phyloP scores from a whole-genome alignment of 2,329 filamentous ascomycete species.

The Capronia epimyces region DNA sequence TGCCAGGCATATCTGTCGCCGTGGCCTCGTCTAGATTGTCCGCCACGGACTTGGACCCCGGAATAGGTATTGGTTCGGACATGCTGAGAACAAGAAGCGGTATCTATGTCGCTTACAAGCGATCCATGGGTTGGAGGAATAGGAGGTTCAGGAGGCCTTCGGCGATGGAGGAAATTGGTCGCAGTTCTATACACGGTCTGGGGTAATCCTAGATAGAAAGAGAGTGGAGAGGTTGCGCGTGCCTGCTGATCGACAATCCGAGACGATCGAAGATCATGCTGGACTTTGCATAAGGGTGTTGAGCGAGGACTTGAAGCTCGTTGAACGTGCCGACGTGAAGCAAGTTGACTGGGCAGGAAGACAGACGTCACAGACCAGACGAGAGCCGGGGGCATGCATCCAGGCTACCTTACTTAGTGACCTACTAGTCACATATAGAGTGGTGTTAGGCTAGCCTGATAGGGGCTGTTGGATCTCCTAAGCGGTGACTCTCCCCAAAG shows the following conservation, averaged over 20 bases:
- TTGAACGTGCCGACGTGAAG: slow-evolving; percentile 8
- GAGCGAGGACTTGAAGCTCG: not conserved
- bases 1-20: slow-evolving; percentile 21
- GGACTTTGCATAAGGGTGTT: not conserved
- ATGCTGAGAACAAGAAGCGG: too few species aligned
- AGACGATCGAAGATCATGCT: not conserved
- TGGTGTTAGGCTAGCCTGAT: too few species aligned
- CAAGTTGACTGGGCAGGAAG: slow-evolving; percentile 12
- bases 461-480: too few species aligned
- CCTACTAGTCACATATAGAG: too few species aligned
- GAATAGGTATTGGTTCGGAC: slow-evolving; percentile 28
- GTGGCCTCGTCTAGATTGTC: slow-evolving; percentile 21
- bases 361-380: slow-evolving; percentile 2
- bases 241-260: slow-evolving; percentile 7
- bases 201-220: not conserved
- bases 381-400: too few species aligned
- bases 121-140: not conserved
- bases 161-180: too few species aligned
- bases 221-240: slow-evolving; percentile 9
- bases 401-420: too few species aligned
- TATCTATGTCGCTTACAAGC: too few species aligned
- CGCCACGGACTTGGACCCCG: slow-evolving; percentile 30
- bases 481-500: not conserved
- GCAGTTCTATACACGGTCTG: not conserved
- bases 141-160: too few species aligned